Conservation (phyloP, 495 filamentous ascomycete genomes). For the Corynascus novoguineensis region DNA sequence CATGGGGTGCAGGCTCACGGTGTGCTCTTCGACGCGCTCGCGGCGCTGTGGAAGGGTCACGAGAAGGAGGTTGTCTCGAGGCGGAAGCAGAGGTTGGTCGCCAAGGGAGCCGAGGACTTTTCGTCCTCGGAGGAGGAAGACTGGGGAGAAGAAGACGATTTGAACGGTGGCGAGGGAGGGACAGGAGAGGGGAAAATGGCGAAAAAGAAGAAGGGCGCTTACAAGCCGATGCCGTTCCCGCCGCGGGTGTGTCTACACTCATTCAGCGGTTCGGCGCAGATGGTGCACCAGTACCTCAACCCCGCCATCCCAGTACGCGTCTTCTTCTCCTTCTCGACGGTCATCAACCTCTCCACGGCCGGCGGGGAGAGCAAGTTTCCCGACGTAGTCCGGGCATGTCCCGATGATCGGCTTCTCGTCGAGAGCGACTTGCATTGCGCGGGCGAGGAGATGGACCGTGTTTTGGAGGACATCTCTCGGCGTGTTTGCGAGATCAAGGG, state of each 20-base stretch:
- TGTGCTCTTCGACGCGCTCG: constrained; percentile 66
- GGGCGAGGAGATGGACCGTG: constrained; percentile 72
- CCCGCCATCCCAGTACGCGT: constrained; percentile 68
- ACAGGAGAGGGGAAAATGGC: background rate
- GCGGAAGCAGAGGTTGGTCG: constrained; percentile 49
- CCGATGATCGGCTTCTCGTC: constrained; percentile 71
- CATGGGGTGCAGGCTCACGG: constrained; percentile 94
- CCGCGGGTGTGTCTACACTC: constrained; percentile 92
- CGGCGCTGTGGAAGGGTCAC: constrained; percentile 74
- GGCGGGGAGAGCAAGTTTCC: constrained; percentile 43
- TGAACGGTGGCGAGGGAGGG: constrained; percentile 23
- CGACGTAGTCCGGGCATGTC: constrained; percentile 65
- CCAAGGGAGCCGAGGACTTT: constrained; percentile 43
- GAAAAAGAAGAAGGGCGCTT: constrained; percentile 6
- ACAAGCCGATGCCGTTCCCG: constrained; percentile 59
- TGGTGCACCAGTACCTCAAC: constrained; percentile 70
- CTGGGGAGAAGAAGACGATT: constrained; percentile 11
- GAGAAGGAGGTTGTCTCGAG: constrained; percentile 65
- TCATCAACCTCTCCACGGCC: constrained; percentile 66
- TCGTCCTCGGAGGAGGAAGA: constrained; percentile 40
- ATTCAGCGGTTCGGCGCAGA: constrained; percentile 74
- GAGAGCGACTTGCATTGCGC: constrained; percentile 91
- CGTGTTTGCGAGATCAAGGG: constrained; percentile 70
- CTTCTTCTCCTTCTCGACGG: constrained; percentile 82
- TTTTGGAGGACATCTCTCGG: constrained; percentile 66